Evolutionary conservation across 148 eudicot genomes (phyloP), one percentile per base, ranked within the genome.

Genomic region (Simmondsia chinensis): DNA sequence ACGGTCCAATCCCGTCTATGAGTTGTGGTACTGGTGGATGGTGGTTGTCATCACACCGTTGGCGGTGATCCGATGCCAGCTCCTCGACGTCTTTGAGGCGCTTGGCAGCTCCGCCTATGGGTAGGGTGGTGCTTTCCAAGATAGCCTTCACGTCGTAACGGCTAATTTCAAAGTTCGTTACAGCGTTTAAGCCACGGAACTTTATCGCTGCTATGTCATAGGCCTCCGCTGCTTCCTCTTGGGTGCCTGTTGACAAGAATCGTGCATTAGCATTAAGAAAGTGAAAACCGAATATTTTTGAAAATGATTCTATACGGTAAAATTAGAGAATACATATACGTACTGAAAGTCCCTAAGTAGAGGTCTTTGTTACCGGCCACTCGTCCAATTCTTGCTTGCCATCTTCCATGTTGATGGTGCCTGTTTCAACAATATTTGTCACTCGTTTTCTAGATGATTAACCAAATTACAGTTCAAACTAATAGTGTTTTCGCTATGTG

Each of bases 361-460:
- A 89, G 95, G 59, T 89, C 97, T 40, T 89, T 89, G 80, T 89
- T 89, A 52, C 97, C 97, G 1, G 97, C 97, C 57, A 89, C 97
- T 48, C 97, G 76, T 28, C 97, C 97, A 13, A 89, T 89, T 35
- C 97, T 84, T 27, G 97, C 97, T 66, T 89, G 97, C 97, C 97
- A 89, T 48, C 97, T 83, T 55, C 97, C 97, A 76, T 89, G 97
- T 31, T 89, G 97, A 43, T 89, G 97, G 58, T 89, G 97, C 54
- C 97, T 89, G 56, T 47, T 44, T 50, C 10, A 22, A 17, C n/a
- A n/a, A n/a, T n/a, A n/a, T n/a, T n/a, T n/a, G n/a, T n/a, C n/a
- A n/a, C n/a, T n/a, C n/a, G n/a, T n/a, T n/a, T n/a, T n/a, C n/a
- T n/a, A n/a, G n/a, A n/a, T n/a, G n/a, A n/a, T n/a, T n/a, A n/a